A percentile compares a stretch with the other conserved stretches of the same genome.
Conservation (phyloP, 2,329 filamentous ascomycete species). For the Scortechinia acanthostroma region DNA sequence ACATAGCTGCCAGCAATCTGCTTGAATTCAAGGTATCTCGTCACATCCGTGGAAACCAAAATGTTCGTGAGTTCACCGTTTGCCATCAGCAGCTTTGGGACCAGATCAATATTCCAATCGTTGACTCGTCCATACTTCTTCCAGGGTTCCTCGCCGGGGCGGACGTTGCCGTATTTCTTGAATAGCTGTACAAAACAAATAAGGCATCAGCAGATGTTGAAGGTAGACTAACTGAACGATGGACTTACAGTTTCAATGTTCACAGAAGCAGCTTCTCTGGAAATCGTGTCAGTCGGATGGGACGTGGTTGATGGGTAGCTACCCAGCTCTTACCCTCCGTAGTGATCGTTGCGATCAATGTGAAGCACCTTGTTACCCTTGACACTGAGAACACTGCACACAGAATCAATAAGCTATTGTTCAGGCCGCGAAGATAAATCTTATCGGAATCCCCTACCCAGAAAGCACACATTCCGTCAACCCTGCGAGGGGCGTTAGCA, state of each 20-base stretch:
- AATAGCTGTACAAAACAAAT: slow-evolving; percentile 59
- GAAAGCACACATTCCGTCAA: slow-evolving; percentile 98
- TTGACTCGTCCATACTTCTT: slow-evolving; percentile 93
- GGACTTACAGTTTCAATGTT: slow-evolving; percentile 81
- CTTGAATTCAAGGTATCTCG: slow-evolving; percentile 83
- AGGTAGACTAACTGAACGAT: slow-evolving; percentile 6
- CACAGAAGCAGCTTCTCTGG: slow-evolving; percentile 85
- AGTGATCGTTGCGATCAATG: slow-evolving; percentile 97
- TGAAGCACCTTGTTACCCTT: slow-evolving; percentile 99
- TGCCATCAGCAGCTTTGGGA: slow-evolving; percentile 97
- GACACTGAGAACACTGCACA: slow-evolving; percentile 77
- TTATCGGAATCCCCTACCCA: slow-evolving; percentile 51
- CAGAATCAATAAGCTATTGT: slow-evolving; percentile 6
- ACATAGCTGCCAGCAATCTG: slow-evolving; percentile 94
- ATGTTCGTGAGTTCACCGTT: slow-evolving; percentile 98
- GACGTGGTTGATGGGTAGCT: not conserved
- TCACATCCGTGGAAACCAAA: slow-evolving; percentile 89
- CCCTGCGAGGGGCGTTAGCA: slow-evolving; percentile 42
- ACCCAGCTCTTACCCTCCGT: slow-evolving; percentile 69
- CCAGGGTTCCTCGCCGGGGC: slow-evolving; percentile 80
- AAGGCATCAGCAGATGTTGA: not conserved
- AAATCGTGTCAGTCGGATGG: slow-evolving; percentile 6
- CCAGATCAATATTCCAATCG: slow-evolving; percentile 99
- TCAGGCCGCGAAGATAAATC: slow-evolving; percentile 5
- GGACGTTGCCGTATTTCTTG: slow-evolving; percentile 87